These are phyloP conservation scores for Boletus tylopilopsis DNA, from an alignment of 768 basidiomycete species.

Conservation along the genomic window DNA sequence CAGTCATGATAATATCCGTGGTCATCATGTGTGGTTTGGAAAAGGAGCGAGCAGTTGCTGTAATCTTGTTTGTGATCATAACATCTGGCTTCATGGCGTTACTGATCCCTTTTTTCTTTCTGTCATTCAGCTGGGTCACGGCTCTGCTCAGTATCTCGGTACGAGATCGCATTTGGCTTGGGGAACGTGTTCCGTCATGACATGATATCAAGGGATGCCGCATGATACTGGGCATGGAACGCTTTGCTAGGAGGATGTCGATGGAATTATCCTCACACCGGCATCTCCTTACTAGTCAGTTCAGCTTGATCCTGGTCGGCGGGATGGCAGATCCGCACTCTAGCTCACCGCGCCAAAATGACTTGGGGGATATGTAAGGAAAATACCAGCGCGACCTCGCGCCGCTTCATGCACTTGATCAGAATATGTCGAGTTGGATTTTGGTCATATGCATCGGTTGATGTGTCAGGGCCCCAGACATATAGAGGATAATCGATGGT, in stretches of 20 bases:
- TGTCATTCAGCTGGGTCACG: conserved; percentile 12
- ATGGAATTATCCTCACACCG: not conserved
- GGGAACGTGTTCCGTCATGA: not conserved
- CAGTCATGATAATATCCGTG: conserved; percentile 6
- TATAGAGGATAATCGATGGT: not conserved
- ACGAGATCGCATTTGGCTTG: not conserved
- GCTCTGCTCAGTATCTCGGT: conserved; percentile 12
- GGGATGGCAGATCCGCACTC: not conserved
- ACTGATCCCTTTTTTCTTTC: conserved; percentile 1
- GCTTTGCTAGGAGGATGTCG: conserved; percentile 8
- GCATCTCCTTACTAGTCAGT: conserved; percentile 8
- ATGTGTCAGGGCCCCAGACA: not conserved
- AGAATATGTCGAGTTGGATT: no score
- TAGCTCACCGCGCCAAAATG: no score
- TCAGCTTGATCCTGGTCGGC: not conserved
- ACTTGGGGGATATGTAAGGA: no score
- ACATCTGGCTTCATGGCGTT: not conserved
- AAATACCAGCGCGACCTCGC: no score
- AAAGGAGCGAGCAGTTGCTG: not conserved
- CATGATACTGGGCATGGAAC: conserved; percentile 23
- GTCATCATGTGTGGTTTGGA: not conserved
- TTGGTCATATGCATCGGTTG: not conserved
- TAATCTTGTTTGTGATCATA: conserved; percentile 9
- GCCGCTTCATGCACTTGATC: not conserved
- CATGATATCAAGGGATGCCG: conserved; percentile 19